Evolutionary conservation across 495 filamentous ascomycete genomes (phyloP).

Genomic region (Talaromyces liani): DNA sequence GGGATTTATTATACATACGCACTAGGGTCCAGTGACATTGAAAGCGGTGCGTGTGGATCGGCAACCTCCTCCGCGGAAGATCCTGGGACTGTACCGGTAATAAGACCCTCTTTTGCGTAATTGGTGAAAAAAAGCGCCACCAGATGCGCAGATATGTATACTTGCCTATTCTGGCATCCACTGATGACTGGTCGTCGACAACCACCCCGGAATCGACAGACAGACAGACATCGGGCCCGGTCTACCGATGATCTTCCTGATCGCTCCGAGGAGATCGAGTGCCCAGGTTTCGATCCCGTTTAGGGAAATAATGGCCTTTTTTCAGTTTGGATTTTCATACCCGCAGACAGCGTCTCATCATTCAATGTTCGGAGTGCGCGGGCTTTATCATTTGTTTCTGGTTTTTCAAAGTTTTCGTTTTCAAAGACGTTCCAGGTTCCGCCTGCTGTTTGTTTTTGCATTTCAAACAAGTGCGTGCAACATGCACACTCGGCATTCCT

Average conservation of each 20-base stretch:
- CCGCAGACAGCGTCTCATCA: neutral
- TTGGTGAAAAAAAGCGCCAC: constrained; percentile 7
- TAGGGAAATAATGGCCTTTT: neutral
- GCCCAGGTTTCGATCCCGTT: neutral
- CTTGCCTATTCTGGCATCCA: constrained; percentile 9
- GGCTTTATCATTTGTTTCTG: neutral
- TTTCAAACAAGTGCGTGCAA: neutral
- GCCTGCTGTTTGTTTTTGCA: neutral
- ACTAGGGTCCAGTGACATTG: neutral
- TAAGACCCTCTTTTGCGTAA: neutral
- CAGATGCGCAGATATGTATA: constrained; percentile 6
- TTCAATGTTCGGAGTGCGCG: neutral
- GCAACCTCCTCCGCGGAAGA: neutral
- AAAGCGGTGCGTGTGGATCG: neutral
- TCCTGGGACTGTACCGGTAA: neutral
- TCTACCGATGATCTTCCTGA: neutral
- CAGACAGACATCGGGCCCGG: neutral
- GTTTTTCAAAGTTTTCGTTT: neutral
- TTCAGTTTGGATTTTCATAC: neutral
- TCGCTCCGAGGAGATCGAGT: neutral
- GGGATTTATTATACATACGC: neutral
- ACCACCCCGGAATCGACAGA: neutral
- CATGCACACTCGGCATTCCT: constrained; percentile 2
- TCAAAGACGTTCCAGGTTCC: neutral
- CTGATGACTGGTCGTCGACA: neutral